A percentile compares a stretch with the other conserved stretches of the same genome.
Evolutionary conservation across 768 basidiomycete genomes (phyloP).

Genomic region (Candolleomyces aberdarensis): DNA sequence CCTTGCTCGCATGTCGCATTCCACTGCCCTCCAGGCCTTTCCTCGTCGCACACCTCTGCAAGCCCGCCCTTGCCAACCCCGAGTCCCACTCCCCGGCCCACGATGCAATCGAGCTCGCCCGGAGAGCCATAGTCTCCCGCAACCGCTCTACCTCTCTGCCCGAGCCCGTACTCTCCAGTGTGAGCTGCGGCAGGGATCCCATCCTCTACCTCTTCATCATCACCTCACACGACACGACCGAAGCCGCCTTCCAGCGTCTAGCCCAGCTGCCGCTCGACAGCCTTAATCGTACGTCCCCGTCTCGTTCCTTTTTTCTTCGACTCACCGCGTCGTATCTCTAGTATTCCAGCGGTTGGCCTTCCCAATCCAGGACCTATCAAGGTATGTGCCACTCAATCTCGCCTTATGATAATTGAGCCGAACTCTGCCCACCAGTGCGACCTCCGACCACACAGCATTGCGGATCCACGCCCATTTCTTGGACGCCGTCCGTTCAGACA

Average conservation of each 20-base stretch:
- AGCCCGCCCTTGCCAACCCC: conserved; percentile 14
- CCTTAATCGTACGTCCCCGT: conserved; percentile 11
- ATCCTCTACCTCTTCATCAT: conserved; percentile 61
- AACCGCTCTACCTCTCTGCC: conserved; percentile 37
- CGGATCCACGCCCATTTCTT: conserved; percentile 50
- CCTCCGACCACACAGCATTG: conserved; percentile 40
- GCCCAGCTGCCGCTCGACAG: neutral
- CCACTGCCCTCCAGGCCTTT: conserved; percentile 38
- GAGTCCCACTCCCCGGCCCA: conserved; percentile 17
- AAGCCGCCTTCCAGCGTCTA: neutral
- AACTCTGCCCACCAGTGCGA: conserved; percentile 3
- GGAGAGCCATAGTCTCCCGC: conserved; percentile 43
- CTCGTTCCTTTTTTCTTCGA: conserved; percentile 7
- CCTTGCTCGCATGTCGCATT: conserved; percentile 24
- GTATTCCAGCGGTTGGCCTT: conserved; percentile 16
- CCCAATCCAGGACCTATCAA: conserved; percentile 14
- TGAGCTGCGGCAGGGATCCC: conserved; percentile 40
- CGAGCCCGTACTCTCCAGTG: conserved; percentile 50
- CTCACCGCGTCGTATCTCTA: conserved; percentile 7
- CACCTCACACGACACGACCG: conserved; percentile 21
- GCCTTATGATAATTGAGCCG: conserved; percentile 12
- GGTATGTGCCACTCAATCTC: conserved; percentile 7
- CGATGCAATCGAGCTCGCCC: conserved; percentile 53
- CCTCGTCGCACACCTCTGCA: conserved; percentile 47
- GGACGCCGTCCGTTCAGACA: conserved; percentile 54